These are phyloP conservation scores for Pulveroboletus sp. DNA, from an alignment of 768 basidiomycete genomes.

Conservation along the genomic window DNA sequence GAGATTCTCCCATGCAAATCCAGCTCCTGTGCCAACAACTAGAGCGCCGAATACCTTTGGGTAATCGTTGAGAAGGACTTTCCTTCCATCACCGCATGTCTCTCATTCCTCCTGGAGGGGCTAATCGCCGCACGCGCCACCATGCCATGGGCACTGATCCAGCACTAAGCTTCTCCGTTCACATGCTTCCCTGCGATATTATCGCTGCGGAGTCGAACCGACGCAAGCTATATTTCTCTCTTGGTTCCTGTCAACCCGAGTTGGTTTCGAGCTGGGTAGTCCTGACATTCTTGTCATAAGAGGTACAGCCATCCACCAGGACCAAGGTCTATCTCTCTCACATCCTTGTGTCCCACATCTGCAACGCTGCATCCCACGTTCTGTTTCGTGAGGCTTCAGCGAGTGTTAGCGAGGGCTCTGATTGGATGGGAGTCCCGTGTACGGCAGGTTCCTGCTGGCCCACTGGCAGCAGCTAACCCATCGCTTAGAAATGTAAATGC, in stretches of 20 bases:
- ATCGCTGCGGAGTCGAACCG: slow-evolving; percentile 20
- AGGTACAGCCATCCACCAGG: background rate
- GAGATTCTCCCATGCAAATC: slow-evolving; percentile 30
- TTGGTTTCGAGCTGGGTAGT: slow-evolving; percentile 2
- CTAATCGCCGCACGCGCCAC: slow-evolving; percentile 33
- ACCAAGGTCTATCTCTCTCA: background rate
- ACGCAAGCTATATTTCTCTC: slow-evolving; percentile 13
- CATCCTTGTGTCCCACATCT: too few species aligned
- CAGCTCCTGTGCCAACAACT: slow-evolving; percentile 7
- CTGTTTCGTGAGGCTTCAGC: too few species aligned
- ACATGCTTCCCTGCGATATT: slow-evolving; percentile 24
- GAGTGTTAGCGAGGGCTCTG: too few species aligned
- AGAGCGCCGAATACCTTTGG: background rate
- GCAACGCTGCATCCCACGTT: too few species aligned
- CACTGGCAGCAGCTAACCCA: too few species aligned
- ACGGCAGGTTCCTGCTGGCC: too few species aligned
- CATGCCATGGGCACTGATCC: slow-evolving; percentile 18
- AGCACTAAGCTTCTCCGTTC: slow-evolving; percentile 20
- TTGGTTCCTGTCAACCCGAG: slow-evolving; percentile 16
- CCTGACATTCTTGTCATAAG: slow-evolving; percentile 1
- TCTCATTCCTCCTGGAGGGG: slow-evolving; percentile 23
- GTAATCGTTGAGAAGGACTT: slow-evolving; percentile 13
- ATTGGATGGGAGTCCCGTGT: too few species aligned
- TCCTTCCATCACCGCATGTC: slow-evolving; percentile 23
- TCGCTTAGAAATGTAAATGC: too few species aligned